Percentiles rank a stretch among this genome's conserved stretches.
These are phyloP conservation scores for Gryganskiella cystojenkinii DNA, from an alignment of 192 early-diverging fungal species.

Conservation along the genomic window DNA sequence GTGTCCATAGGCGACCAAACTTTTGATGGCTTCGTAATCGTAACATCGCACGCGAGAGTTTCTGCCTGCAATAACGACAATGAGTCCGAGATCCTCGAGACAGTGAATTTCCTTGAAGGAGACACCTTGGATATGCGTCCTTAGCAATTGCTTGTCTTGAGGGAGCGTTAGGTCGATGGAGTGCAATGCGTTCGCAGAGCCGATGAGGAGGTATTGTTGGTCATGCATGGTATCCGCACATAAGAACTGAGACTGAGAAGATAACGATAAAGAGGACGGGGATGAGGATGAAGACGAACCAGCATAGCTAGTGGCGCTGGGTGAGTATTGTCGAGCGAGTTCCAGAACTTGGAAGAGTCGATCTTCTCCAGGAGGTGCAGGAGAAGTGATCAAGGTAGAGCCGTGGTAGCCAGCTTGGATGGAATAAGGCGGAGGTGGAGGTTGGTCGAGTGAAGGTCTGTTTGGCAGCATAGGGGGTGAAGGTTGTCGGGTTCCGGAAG, in stretches of 20 bases:
- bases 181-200: conserved; percentile 33
- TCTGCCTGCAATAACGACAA: conserved; percentile 43
- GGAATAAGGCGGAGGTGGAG: no score
- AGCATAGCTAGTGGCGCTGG: no score
- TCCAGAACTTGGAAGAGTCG: no score
- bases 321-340: conserved; percentile 1
- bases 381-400: no score
- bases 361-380: no score
- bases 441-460: no score
- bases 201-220: conserved; percentile 47
- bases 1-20: conserved; percentile 36
- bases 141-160: conserved; percentile 17
- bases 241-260: conserved; percentile 10
- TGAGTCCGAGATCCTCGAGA: conserved; percentile 39
- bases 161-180: conserved; percentile 47
- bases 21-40: conserved; percentile 44
- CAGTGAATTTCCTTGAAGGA: conserved; percentile 49
- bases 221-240: conserved; percentile 51
- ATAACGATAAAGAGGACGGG: not conserved
- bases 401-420: no score
- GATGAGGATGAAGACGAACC: not conserved
- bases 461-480: no score
- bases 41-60: conserved; percentile 43
- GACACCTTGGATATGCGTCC: conserved; percentile 43
- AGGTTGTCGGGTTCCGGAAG: no score